Evolutionary conservation across 805 yeast species (phyloP).

Genomic region (Suhomyces sp.): DNA sequence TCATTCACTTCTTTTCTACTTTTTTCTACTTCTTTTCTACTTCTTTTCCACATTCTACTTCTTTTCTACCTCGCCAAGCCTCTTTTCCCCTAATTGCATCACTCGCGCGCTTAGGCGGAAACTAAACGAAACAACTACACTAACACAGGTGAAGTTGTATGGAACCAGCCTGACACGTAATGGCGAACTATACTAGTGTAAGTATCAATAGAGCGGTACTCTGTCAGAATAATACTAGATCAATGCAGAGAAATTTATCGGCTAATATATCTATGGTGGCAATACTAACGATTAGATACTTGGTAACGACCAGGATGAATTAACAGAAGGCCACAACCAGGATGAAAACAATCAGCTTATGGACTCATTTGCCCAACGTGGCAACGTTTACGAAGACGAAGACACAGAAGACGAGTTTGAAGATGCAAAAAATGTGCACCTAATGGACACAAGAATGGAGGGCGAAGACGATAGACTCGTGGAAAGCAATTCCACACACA

Average conservation of each 20-base stretch:
- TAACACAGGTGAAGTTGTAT: not conserved
- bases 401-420: not conserved
- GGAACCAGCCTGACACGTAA: not conserved
- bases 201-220: not conserved
- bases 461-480: not conserved
- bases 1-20: too few species aligned
- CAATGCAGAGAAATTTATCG: too few species aligned
- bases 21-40: too few species aligned
- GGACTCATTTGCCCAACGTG: constrained; percentile 4
- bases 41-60: too few species aligned
- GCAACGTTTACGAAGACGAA: not conserved
- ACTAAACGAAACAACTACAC: not conserved
- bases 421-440: not conserved
- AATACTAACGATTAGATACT: not conserved
- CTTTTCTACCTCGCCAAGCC: too few species aligned
- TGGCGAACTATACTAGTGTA: not conserved
- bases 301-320: not conserved
- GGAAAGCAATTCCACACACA: not conserved
- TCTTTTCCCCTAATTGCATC: not conserved
- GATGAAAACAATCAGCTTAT: constrained; percentile 7
- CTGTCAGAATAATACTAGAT: not conserved
- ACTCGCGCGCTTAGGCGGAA: not conserved
- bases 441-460: not conserved
- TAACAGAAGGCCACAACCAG: not conserved
- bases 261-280: too few species aligned